Evolutionary conservation across 371 early-diverging fungal genomes (phyloP).

Genomic region (Circinella minor): DNA sequence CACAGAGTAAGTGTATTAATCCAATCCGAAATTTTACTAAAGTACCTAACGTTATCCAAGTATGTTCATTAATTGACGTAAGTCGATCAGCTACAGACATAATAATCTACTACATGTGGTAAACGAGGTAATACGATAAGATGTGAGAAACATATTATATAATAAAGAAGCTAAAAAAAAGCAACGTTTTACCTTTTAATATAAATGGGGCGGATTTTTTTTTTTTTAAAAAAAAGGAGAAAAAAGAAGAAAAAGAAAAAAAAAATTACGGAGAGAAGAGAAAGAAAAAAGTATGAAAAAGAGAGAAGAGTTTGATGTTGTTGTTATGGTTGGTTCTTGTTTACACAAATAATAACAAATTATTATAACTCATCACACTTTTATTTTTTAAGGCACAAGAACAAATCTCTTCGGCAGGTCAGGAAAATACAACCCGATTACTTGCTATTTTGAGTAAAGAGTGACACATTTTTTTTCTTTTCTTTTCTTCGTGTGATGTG

Average conservation of each 20-base stretch:
- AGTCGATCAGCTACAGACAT: conserved; percentile 6
- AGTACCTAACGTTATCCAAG: conserved; percentile 80
- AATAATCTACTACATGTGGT: background rate
- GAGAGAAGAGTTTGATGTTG: background rate
- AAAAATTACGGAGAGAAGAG: background rate
- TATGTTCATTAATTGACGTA: conserved; percentile 63
- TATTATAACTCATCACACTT: background rate
- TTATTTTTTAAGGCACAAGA: conserved; percentile 9
- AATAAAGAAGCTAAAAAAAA: background rate
- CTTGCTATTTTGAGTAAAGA: conserved; percentile 1
- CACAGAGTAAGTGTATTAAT: too few species aligned
- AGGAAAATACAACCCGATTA: too few species aligned
- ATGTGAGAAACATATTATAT: background rate
- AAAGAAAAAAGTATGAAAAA: conserved; percentile 13
- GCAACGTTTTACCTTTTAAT: background rate
- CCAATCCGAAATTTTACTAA: background rate
- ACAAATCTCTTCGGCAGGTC: background rate
- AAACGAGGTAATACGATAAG: background rate
- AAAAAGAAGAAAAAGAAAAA: background rate
- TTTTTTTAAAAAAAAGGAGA: background rate
- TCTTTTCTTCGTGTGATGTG: too few species aligned
- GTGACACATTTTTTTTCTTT: background rate
- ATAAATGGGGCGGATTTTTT: background rate
- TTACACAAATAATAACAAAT: background rate
- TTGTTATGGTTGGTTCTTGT: background rate